Base-by-base conservation (phyloP, 768 basidiomycete species). In the Termitomyces titanicus region DNA sequence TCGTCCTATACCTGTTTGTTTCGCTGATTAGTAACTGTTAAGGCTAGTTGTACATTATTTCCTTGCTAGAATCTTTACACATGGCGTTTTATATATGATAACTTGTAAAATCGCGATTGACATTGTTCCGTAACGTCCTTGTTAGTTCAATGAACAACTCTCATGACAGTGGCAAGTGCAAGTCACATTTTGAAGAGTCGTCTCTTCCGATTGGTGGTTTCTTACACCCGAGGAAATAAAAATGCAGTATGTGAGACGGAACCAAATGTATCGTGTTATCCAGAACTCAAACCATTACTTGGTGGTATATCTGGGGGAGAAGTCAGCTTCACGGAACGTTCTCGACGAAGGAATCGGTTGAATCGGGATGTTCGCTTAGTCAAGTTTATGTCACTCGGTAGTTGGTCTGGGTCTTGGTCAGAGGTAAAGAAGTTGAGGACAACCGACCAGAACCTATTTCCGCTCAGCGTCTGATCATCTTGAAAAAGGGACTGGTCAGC, bases 371-470 rank as follows among this genome's bases (percentile, higher is more conserved):
- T 20, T n/a, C 51, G 46, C 20, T 56, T 55, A 5, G n/a, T 47
- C 24, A 44, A n/a, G 11, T 24, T 43, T 17, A 17, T 29, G 3
- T 48, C 47, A 2, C 29, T 44, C 18, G 50, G 40, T 18, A 5
- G n/a, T 59, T 67, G 22, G 22, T 72, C 68, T 47, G 75, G 77
- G 27, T 72, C 68, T 47, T 76, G 77, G 27, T 80, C 80, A 12
- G 84, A 77, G 1, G 84, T 83, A 56, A 94, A 73, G 57, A 85
- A 85, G 51, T 85, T 84, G 49, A 85, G 72, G 47, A 90, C 66
- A 31, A 83, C 69, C 15, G 78, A 72, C 92, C 91, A 92, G 31
- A 94, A 73, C 61, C 79, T 83, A 64, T 93, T 92, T 39, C 74
- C 84, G 61, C 80, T 89, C 60, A 88, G 66, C 10, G 75, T 63